A percentile compares a stretch with the other conserved stretches of the same genome.
These are phyloP conservation scores for Colletotrichum sp. DNA, from an alignment of 2,329 filamentous ascomycete genomes.

Conservation along the genomic window DNA sequence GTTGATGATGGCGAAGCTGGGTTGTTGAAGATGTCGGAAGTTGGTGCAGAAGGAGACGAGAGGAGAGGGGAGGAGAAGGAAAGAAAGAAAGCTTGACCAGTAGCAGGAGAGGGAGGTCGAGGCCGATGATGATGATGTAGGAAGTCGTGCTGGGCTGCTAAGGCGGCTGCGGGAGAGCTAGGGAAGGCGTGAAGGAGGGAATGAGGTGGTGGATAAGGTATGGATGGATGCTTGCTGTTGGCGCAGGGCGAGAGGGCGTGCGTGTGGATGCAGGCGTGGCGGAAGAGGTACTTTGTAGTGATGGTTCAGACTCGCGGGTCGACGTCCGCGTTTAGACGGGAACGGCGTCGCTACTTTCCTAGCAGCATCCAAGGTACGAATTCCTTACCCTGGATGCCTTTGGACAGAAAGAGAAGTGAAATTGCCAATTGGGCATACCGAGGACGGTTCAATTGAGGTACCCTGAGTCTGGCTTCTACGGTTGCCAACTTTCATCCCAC, in stretches of 20 bases:
- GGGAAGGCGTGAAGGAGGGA: background rate
- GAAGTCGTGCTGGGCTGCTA: background rate
- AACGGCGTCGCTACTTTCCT: slow-evolving; percentile 8
- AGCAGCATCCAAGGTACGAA: background rate
- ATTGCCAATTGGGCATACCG: background rate
- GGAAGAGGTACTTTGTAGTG: background rate
- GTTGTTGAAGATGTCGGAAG: background rate
- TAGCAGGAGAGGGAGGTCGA: background rate
- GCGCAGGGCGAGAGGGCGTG: background rate
- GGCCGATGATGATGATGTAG: slow-evolving; percentile 17
- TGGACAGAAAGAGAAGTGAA: background rate
- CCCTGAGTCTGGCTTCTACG: background rate
- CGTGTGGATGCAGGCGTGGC: slow-evolving; percentile 1
- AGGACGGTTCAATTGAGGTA: background rate
- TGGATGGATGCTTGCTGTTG: background rate
- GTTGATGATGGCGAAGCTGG: background rate
- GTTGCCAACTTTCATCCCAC: background rate
- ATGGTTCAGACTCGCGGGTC: slow-evolving; percentile 6
- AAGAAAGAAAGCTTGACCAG: background rate
- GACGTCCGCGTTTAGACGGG: slow-evolving; percentile 17
- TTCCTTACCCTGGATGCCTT: background rate
- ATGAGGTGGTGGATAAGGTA: background rate
- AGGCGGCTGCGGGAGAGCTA: background rate
- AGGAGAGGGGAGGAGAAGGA: background rate
- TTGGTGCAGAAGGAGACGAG: background rate